Conservation (phyloP, 371 early-diverging fungal genomes). For the Capillidium rhysosporum region DNA sequence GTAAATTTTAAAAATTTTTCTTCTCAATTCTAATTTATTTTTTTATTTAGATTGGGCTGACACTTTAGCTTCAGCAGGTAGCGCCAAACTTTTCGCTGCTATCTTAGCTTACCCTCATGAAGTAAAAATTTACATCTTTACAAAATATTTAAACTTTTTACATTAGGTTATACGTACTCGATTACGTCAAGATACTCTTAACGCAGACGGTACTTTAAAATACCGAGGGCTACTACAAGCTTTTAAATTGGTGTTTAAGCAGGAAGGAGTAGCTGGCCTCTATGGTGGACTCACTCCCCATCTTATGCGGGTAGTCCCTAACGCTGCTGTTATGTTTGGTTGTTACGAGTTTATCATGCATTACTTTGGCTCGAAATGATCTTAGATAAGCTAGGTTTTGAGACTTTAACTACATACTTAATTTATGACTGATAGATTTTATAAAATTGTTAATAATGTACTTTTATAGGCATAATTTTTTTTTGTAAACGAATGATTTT, state of each 20-base stretch:
- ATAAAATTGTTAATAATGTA: no score
- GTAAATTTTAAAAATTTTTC: conserved; percentile 10
- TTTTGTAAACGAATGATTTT: no score
- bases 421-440: no score
- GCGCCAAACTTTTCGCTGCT: conserved; percentile 76
- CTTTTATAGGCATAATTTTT: no score
- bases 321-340: conserved; percentile 89
- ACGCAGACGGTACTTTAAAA: conserved; percentile 25
- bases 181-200: conserved; percentile 58
- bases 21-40: not conserved
- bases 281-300: conserved; percentile 94
- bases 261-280: conserved; percentile 71
- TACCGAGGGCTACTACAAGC: conserved; percentile 63
- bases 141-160: conserved; percentile 4
- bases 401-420: no score
- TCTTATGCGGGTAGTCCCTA: conserved; percentile 85
- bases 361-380: conserved; percentile 7
- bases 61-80: conserved; percentile 61
- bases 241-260: conserved; percentile 40
- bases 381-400: no score
- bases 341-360: conserved; percentile 72
- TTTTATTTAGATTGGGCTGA: conserved; percentile 35
- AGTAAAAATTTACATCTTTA: conserved; percentile 22
- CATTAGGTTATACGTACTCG: conserved; percentile 53
- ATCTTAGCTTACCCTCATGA: conserved; percentile 71